Base-by-base conservation (phyloP, 78 protist species). In the Cyanophora paradoxa region DNA sequence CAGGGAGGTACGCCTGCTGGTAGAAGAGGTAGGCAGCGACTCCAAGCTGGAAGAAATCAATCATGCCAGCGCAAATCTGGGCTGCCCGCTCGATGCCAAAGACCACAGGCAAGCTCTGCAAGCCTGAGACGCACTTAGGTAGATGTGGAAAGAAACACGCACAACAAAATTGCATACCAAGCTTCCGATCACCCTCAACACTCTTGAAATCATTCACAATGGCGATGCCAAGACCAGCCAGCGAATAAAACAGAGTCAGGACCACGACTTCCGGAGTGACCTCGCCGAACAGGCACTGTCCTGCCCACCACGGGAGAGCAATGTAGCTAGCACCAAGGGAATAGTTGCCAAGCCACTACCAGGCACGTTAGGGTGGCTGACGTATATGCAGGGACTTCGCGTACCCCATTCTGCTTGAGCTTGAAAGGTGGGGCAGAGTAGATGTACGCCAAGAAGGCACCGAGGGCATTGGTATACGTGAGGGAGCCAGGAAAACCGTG, bases 231-330 rank as follows among this genome's bases (percentile, higher is more conserved):
- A 77, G 66, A 13, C 82, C 82, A 10, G 82, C 82, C 63, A 46
- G 34, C 26, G 82, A 77, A 66, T 77, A 77, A 26, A 77, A 75
- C 13, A 67, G 1, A 19, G 82, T 65, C n/a, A 77, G 75, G 24
- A 67, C 57, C 19, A 42, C 68, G 2, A 61, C 68, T 33, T 57
- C 36, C 36, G 36, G 13, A 14, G 50, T 44, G 50, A 19, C 58
- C 14, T 19, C 7, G 28, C 7, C 58, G 16, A 8, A 52, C 6
- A 4, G 7, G n/a, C 14, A 31, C 66, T 59, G 66, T 14, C 82
- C 82, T 54, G 75, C 65, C 82, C 71, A 62, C 82, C 82, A 77
- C 22, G 82, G 82, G 36, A 77, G 54, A 1, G 74, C 63, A 10
- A 76, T 76, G 74, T 65, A 76, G 22, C 62, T 39, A n/a, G 68